Conservation (phyloP, 1,139 yeast genomes). For the Blastobotrys aristatus region DNA sequence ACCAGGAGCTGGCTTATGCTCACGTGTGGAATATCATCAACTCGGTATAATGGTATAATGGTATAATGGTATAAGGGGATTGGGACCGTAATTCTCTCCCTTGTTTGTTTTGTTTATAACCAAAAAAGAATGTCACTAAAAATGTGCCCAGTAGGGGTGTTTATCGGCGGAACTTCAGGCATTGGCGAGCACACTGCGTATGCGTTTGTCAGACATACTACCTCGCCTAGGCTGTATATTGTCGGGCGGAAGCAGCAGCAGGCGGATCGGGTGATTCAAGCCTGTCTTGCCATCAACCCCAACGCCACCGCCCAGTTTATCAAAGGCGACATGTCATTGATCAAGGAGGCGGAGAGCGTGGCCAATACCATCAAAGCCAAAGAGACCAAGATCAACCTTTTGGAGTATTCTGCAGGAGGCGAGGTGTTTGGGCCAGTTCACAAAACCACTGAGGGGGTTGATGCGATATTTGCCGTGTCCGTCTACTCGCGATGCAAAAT, state of each 20-base stretch:
- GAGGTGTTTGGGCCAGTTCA: constrained; percentile 16
- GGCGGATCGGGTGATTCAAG: constrained; percentile 21
- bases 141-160: constrained; percentile 1
- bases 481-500: constrained; percentile 31
- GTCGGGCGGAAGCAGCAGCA: constrained; percentile 29
- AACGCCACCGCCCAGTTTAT: constrained; percentile 24
- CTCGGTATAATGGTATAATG: constrained; percentile 11
- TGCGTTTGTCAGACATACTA: constrained; percentile 11
- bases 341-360: constrained; percentile 25
- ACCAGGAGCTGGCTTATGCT: no score
- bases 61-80: constrained; percentile 19
- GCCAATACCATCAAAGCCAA: constrained; percentile 19
- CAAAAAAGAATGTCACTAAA: no score
- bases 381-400: constrained; percentile 28
- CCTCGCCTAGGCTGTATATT: constrained; percentile 13
- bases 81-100: no score
- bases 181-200: background rate
- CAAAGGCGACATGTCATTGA: constrained; percentile 24
- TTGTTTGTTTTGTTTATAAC: no score
- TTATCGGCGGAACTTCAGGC: background rate
- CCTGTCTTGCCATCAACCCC: constrained; percentile 16
- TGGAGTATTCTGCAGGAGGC: constrained; percentile 26
- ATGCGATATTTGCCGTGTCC: constrained; percentile 24
- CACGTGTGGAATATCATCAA: no score
- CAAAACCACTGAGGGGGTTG: constrained; percentile 30